Evolutionary conservation across 257 asterid species (phyloP).

Genomic region (Ophiorrhiza pumila): DNA sequence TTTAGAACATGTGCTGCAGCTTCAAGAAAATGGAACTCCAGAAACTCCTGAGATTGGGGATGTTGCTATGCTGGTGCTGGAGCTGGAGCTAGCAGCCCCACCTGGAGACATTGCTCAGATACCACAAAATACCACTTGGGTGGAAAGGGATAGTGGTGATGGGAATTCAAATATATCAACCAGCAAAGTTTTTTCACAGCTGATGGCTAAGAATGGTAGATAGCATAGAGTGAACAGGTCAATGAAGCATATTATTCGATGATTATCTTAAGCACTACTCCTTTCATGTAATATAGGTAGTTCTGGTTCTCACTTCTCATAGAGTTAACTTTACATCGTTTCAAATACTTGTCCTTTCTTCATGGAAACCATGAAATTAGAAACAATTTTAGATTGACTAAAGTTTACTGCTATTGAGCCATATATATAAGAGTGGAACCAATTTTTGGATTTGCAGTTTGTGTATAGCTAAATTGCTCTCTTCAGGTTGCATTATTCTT

Average conservation of each 20-base stretch:
- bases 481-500: too few relatives aligned
- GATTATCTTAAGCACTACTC: neutral
- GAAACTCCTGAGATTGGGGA: neutral
- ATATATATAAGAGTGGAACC: neutral
- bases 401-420: neutral
- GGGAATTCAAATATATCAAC: slow-evolving; percentile 14
- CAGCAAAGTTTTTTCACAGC: slow-evolving; percentile 15
- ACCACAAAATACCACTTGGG: neutral
- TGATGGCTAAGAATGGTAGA: slow-evolving; percentile 10
- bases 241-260: neutral
- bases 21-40: slow-evolving; percentile 6
- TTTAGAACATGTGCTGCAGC: slow-evolving; percentile 10
- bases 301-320: neutral
- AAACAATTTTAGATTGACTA: too few relatives aligned
- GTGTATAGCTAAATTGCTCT: too few relatives aligned
- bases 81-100: neutral
- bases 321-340: neutral
- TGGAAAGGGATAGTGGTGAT: neutral
- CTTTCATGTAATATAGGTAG: neutral
- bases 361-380: too few relatives aligned
- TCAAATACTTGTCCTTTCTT: neutral
- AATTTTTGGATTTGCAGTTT: too few relatives aligned
- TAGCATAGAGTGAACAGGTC: neutral
- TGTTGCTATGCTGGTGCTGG: neutral
- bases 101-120: slow-evolving; percentile 1